These are phyloP conservation scores for Naganishia vaughanmartiniae DNA, from an alignment of 768 basidiomycete genomes.

Conservation along the genomic window DNA sequence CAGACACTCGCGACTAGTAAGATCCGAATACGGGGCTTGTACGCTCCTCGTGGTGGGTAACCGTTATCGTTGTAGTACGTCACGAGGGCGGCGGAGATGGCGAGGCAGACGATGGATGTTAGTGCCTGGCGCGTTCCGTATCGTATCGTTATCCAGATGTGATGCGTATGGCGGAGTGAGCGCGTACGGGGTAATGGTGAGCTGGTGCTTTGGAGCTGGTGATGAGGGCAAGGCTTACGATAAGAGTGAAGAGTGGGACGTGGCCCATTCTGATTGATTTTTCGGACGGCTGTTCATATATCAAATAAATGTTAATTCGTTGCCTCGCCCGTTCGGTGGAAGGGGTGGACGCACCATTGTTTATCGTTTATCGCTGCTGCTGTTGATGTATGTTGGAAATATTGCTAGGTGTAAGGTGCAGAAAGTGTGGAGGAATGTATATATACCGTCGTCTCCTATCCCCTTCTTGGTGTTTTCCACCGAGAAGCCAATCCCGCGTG, in stretches of 20 bases:
- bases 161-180: too few relatives aligned
- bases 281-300: slow-evolving; percentile 33
- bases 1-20: slow-evolving; percentile 45
- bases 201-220: background rate
- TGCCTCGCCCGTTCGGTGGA: background rate
- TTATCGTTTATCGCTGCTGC: too few relatives aligned
- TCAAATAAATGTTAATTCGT: background rate
- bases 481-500: too few relatives aligned
- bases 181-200: too few relatives aligned
- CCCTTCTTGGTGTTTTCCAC: too few relatives aligned
- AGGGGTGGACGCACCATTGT: background rate
- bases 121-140: too few relatives aligned
- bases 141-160: too few relatives aligned
- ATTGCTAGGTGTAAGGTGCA: too few relatives aligned
- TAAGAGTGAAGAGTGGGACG: slow-evolving; percentile 41
- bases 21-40: slow-evolving; percentile 52
- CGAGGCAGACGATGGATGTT: slow-evolving; percentile 45
- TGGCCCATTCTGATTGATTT: slow-evolving; percentile 42
- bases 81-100: slow-evolving; percentile 46
- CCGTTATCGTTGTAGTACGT: slow-evolving; percentile 34
- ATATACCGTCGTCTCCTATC: background rate
- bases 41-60: slow-evolving; percentile 37
- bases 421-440: background rate
- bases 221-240: slow-evolving; percentile 20
- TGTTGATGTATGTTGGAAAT: background rate